Percentiles rank a stretch among this genome's conserved stretches.
phyloP scores from a whole-genome alignment of 2,329 filamentous ascomycete species.

The Phialophora expanda region DNA sequence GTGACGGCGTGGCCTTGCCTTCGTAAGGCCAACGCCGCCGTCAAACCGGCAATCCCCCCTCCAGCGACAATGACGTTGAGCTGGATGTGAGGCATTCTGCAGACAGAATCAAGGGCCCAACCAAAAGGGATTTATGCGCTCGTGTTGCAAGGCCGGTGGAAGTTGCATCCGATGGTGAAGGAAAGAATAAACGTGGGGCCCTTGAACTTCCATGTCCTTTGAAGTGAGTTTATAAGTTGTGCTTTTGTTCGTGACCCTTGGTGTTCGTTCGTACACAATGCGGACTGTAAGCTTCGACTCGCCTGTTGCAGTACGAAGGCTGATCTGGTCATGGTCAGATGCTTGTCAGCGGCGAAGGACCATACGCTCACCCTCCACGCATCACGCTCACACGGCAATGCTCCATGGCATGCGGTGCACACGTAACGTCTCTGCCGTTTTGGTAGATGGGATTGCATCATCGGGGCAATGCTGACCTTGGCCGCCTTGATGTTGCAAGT shows the following conservation, averaged over 20 bases:
- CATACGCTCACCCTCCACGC: background rate
- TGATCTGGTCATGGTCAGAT: background rate
- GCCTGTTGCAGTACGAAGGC: background rate
- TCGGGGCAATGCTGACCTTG: background rate
- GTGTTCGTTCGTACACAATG: background rate
- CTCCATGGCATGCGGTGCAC: background rate
- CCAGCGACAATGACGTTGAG: conserved; percentile 39
- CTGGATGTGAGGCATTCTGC: conserved; percentile 1
- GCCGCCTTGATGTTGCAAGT: background rate
- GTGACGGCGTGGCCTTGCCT: conserved; percentile 58
- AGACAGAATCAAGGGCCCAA: background rate
- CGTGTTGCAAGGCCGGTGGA: background rate
- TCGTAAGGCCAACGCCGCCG: conserved; percentile 56
- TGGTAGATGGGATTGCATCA: background rate
- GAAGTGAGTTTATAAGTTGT: background rate
- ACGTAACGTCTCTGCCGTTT: background rate
- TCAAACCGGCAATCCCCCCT: conserved; percentile 46
- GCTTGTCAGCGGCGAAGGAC: background rate
- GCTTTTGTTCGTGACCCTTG: background rate
- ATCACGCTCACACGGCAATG: background rate
- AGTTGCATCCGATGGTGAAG: background rate
- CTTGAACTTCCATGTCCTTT: background rate
- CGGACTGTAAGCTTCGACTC: background rate
- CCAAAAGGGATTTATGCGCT: background rate
- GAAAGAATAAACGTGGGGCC: background rate